Evolutionary conservation across 768 basidiomycete genomes (phyloP).

Genomic region (Termitomyces sp.): DNA sequence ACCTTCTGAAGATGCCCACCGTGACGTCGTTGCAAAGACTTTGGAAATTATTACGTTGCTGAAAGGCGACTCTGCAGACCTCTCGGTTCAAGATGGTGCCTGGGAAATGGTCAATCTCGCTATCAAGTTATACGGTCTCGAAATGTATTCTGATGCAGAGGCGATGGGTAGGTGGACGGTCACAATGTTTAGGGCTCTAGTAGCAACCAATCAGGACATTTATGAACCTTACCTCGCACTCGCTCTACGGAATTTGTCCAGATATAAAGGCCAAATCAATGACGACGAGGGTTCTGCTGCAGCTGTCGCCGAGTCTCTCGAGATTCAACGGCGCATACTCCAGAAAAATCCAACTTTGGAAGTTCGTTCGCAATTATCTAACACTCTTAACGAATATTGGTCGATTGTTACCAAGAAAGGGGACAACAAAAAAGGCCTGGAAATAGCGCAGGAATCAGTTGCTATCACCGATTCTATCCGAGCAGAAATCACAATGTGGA

Average conservation of each 20-base stretch:
- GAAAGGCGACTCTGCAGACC: conserved; percentile 4
- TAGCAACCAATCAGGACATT: neutral
- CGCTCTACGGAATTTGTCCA: conserved; percentile 7
- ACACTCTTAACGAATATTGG: conserved; percentile 7
- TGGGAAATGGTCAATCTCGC: conserved; percentile 13
- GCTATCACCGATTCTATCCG: conserved; percentile 4
- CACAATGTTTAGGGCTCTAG: conserved; percentile 9
- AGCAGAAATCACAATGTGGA: conserved; percentile 2
- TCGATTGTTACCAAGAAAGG: neutral
- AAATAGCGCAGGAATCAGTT: conserved; percentile 7
- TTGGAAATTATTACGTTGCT: conserved; percentile 6
- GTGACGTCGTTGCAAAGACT: conserved; percentile 7
- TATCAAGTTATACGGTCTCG: conserved; percentile 7
- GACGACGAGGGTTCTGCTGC: neutral
- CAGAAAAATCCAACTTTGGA: neutral
- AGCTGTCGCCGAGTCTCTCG: conserved; percentile 5
- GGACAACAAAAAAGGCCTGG: neutral
- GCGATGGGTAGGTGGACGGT: conserved; percentile 11
- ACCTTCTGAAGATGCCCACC: conserved; percentile 1
- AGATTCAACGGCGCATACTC: neutral
- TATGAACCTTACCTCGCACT: conserved; percentile 10
- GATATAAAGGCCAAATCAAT: neutral
- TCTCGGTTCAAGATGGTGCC: conserved; percentile 12
- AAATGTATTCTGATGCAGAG: conserved; percentile 13
- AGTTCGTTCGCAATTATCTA: conserved; percentile 4